Conservation (phyloP, 805 yeast species). For the Pachysolen tannophilus region DNA sequence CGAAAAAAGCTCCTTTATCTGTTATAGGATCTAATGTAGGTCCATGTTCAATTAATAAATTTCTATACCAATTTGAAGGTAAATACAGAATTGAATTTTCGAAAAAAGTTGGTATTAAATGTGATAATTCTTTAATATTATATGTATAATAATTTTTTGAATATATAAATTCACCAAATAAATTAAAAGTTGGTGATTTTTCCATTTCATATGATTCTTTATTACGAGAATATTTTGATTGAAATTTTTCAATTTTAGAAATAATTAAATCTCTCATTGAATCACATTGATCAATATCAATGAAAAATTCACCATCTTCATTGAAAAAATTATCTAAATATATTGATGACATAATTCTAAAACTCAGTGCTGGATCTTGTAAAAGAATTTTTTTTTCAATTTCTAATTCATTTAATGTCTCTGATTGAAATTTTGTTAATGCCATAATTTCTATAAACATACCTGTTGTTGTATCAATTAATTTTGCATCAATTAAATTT, state of each 20-base stretch:
- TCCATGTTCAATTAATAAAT: conserved; percentile 7
- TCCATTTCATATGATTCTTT: background rate
- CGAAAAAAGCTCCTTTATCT: conserved; percentile 3
- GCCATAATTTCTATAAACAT: conserved; percentile 43
- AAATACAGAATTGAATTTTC: conserved; percentile 20
- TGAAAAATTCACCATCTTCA: background rate
- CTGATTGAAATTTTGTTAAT: conserved; percentile 16
- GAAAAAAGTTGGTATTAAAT: conserved; percentile 33
- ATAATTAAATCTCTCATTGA: conserved; percentile 1
- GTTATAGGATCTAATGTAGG: background rate
- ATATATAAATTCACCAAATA: conserved; percentile 5
- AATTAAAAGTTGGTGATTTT: conserved; percentile 4
- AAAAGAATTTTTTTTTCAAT: too few species aligned
- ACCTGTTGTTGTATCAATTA: conserved; percentile 41
- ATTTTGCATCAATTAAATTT: conserved; percentile 27
- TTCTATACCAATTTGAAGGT: conserved; percentile 7
- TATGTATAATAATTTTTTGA: conserved; percentile 8
- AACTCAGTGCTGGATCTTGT: too few species aligned
- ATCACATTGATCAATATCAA: background rate
- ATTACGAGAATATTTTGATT: background rate
- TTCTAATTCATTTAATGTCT: conserved; percentile 7
- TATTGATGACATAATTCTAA: conserved; percentile 4
- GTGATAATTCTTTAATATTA: conserved; percentile 31
- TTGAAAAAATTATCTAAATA: conserved; percentile 3
- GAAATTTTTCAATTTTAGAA: background rate